phyloP scores from a whole-genome alignment of 768 basidiomycete species.

The Pholiota microspora region DNA sequence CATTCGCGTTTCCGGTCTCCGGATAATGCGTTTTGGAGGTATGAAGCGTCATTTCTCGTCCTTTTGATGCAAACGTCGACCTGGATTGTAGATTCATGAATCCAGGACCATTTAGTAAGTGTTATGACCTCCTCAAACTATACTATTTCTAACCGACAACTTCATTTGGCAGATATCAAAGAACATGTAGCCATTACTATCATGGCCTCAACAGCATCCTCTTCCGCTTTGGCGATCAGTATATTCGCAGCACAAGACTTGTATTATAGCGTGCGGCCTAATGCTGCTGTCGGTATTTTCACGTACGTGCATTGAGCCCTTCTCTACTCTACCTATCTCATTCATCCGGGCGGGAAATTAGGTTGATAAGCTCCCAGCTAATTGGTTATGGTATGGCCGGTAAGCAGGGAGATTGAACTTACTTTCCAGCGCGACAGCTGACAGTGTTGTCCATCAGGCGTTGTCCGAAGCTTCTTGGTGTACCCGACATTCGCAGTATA shows the following conservation, averaged over 20 bases:
- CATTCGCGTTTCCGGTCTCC: conserved; percentile 24
- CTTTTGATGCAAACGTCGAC: no score
- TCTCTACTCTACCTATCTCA: not conserved
- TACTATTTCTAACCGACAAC: not conserved
- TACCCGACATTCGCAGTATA: conserved; percentile 49
- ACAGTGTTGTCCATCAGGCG: no score
- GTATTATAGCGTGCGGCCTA: conserved; percentile 42
- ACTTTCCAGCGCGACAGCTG: no score
- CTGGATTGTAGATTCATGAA: conserved; percentile 51
- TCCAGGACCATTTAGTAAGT: conserved; percentile 59
- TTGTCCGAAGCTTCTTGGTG: conserved; percentile 50
- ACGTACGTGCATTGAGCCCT: conserved; percentile 15
- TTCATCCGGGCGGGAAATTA: no score
- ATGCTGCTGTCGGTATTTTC: conserved; percentile 42
- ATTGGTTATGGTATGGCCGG: conserved; percentile 42
- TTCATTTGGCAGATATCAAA: conserved; percentile 35
- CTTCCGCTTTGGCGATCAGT: conserved; percentile 55
- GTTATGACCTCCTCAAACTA: not conserved
- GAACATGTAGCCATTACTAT: conserved; percentile 65
- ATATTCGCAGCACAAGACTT: conserved; percentile 56
- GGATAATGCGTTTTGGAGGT: conserved; percentile 41
- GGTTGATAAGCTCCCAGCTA: conserved; percentile 36
- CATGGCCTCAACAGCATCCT: conserved; percentile 57
- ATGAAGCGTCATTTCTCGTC: no score
- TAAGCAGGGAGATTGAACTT: no score